phyloP scores from a whole-genome alignment of 2,329 filamentous ascomycete species.

The Cryphonectria nitschkei region DNA sequence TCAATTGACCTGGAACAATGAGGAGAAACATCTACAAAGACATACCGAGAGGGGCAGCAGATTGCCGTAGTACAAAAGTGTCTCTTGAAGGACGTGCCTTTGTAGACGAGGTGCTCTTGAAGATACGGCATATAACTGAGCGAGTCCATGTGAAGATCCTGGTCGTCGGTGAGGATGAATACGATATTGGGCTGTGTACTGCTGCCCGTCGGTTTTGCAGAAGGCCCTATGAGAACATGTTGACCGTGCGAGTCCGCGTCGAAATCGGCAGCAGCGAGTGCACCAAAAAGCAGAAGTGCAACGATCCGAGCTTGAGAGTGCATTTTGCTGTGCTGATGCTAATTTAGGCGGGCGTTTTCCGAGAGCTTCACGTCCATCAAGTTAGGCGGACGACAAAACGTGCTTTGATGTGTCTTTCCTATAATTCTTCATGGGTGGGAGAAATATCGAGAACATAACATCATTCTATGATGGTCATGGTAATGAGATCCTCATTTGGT shows the following conservation, averaged over 20 bases:
- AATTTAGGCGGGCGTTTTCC: background rate
- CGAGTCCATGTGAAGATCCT: constrained; percentile 64
- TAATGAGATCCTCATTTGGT: background rate
- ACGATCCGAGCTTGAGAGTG: background rate
- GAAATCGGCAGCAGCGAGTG: background rate
- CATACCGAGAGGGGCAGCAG: constrained; percentile 60
- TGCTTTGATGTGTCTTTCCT: background rate
- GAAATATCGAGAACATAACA: no score
- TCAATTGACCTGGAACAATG: no score
- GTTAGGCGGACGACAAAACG: background rate
- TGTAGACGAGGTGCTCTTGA: constrained; percentile 56
- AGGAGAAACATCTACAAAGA: background rate
- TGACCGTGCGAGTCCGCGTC: background rate
- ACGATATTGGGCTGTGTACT: constrained; percentile 55
- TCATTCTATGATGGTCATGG: no score
- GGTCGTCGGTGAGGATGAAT: constrained; percentile 68
- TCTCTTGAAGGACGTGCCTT: constrained; percentile 58
- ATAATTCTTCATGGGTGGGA: background rate
- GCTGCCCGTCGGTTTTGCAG: background rate
- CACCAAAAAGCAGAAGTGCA: background rate
- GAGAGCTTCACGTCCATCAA: background rate
- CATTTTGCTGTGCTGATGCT: background rate
- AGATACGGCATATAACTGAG: constrained; percentile 60
- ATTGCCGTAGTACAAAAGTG: constrained; percentile 65
- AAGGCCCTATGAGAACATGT: background rate